These are phyloP conservation scores for Gossypium davidsonii DNA, from an alignment of 441 rosid genomes.

Conservation along the genomic window DNA sequence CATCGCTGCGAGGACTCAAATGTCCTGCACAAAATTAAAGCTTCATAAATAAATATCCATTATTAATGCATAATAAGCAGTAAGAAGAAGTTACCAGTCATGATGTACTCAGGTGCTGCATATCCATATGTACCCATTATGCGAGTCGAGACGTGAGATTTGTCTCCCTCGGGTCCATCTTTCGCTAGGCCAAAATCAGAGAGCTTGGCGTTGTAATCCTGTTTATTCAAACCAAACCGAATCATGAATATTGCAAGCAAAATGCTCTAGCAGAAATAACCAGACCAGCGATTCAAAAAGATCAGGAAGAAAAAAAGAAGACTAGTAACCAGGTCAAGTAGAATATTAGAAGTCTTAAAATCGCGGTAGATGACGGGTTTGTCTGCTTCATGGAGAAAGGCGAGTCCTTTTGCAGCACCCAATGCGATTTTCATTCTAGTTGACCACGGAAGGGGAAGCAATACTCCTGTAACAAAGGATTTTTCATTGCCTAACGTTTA, in stretches of 20 bases:
- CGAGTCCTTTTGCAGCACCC: constrained; percentile 74
- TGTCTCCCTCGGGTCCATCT: constrained; percentile 74
- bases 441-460: constrained; percentile 65
- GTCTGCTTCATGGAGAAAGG: constrained; percentile 67
- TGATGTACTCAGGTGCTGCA: constrained; percentile 72
- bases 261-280: not conserved
- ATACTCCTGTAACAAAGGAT: constrained; percentile 41
- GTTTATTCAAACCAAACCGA: constrained; percentile 8
- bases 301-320: not conserved
- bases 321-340: constrained; percentile 47
- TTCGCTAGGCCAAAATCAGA: constrained; percentile 72
- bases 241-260: not conserved
- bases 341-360: constrained; percentile 67
- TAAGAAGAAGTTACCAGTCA: constrained; percentile 41
- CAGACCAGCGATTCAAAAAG: not conserved
- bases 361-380: constrained; percentile 71
- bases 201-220: constrained; percentile 66
- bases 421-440: constrained; percentile 64
- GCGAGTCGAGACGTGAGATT: constrained; percentile 72
- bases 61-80: not conserved
- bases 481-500: not conserved
- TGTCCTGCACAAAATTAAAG: constrained; percentile 44
- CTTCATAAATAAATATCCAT: not conserved
- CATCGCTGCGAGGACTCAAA: constrained; percentile 83
- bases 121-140: constrained; percentile 80